Conservation (phyloP, 2,329 filamentous ascomycete genomes). For the Epichloe gansuensis region DNA sequence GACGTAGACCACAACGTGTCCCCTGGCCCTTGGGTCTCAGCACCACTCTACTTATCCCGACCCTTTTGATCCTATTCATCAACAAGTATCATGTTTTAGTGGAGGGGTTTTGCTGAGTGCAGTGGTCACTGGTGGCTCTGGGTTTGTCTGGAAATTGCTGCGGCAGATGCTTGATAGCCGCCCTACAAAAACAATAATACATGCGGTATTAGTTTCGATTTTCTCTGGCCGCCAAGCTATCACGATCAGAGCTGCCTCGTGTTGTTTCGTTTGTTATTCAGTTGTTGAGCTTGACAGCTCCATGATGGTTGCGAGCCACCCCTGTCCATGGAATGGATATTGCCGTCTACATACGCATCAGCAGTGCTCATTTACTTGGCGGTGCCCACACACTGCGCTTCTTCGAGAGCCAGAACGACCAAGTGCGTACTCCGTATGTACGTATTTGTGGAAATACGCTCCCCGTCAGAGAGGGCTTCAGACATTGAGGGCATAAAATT, state of each 20-base stretch:
- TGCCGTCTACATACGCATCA: slow-evolving; percentile 5
- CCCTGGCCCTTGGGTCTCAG: slow-evolving; percentile 2
- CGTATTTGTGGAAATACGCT: slow-evolving; percentile 2
- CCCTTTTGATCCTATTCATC: not conserved
- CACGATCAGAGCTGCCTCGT: not conserved
- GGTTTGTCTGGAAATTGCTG: slow-evolving; percentile 1
- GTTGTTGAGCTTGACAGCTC: not conserved
- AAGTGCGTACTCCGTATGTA: not conserved
- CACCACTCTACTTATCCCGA: slow-evolving; percentile 1
- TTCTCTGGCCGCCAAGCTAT: not conserved
- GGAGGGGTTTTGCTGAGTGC: not conserved
- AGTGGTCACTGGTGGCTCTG: not conserved
- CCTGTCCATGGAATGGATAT: slow-evolving; percentile 9
- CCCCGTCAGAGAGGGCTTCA: not conserved
- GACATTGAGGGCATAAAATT: slow-evolving; percentile 6
- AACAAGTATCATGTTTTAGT: not conserved
- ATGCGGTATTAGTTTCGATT: not conserved
- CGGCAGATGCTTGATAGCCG: slow-evolving; percentile 3
- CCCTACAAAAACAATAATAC: not conserved
- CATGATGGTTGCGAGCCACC: not conserved
- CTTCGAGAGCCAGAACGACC: not conserved
- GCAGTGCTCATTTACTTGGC: not conserved
- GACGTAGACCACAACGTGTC: slow-evolving; percentile 12
- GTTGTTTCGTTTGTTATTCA: not conserved
- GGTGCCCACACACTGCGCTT: slow-evolving; percentile 2